Percentiles rank a stretch among this genome's conserved stretches.
These are phyloP conservation scores for Halophytophthora polymorphica DNA, from an alignment of 352 stramenopile species.

Conservation along the genomic window DNA sequence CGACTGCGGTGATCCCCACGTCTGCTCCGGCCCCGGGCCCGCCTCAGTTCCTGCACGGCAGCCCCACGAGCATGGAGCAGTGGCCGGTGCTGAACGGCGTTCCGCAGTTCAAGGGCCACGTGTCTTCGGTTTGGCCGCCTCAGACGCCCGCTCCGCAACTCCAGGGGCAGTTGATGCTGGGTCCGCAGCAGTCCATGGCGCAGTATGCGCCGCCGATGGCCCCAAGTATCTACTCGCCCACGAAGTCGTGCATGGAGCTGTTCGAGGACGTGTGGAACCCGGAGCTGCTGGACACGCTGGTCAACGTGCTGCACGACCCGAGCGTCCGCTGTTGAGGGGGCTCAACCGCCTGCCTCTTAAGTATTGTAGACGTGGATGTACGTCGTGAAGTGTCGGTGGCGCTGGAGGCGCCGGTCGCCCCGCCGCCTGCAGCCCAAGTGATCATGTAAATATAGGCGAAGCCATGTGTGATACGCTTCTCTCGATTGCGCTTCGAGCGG, in stretches of 20 bases:
- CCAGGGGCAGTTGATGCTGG: no score
- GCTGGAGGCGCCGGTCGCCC: no score
- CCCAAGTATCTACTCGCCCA: slow-evolving; percentile 19
- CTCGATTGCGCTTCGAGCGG: no score
- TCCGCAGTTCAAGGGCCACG: slow-evolving; percentile 17
- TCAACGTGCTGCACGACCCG: slow-evolving; percentile 34
- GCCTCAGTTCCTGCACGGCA: slow-evolving; percentile 20
- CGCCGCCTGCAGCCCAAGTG: no score
- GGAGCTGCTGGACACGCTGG: slow-evolving; percentile 40
- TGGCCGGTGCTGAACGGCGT: slow-evolving; percentile 16
- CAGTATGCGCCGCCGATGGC: slow-evolving; percentile 17
- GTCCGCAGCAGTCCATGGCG: background rate
- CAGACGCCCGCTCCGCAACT: no score
- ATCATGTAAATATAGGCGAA: no score
- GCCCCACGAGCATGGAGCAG: slow-evolving; percentile 28
- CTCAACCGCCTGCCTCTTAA: background rate
- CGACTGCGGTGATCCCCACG: background rate
- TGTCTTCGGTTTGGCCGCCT: slow-evolving; percentile 12
- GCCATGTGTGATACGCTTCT: no score
- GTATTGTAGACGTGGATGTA: slow-evolving; percentile 5
- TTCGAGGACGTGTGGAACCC: slow-evolving; percentile 43
- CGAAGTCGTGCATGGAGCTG: slow-evolving; percentile 24
- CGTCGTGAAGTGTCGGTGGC: no score
- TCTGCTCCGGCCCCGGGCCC: background rate
- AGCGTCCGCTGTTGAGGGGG: slow-evolving; percentile 22